Evolutionary conservation across 306 rosid genomes (phyloP), one percentile per base, ranked within the genome.

Genomic region (Mimosa bimucronata): DNA sequence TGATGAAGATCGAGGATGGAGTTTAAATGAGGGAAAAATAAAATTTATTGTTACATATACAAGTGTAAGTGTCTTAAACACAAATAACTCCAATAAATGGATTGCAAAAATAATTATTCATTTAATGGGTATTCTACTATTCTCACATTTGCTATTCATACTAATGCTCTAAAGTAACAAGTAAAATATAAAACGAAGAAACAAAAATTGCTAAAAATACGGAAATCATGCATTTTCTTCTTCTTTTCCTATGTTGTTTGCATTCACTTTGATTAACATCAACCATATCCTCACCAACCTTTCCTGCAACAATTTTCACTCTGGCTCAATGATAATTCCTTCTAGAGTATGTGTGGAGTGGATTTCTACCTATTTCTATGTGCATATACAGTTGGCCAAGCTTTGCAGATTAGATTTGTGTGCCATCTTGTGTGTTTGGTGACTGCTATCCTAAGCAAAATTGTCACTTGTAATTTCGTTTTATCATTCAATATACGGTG

Each of bases 401-500:
- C 67, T 66, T 25, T 58, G 69, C 53, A 16, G 41, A 61, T 58
- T 55, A 25, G 37, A 44, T 50, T 58, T 74, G 18, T 28, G 55
- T 68, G 61, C 13, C 41, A 12, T 46, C 37, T 4, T 55, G 38
- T 57, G 76, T 46, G 23, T 8, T 46, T 71, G 61, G 14, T 0
- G 30, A 7, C 75, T 45, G 15, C 16, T 1, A 0, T 26, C 21
- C 42, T 18, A 14, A 16, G 26, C 75, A 38, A 37, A 30, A n/a
- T n/a, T 65, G 38, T 48, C 66, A 6, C 53, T 6, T 68, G 75
- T 61, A 66, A 21, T 21, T 57, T 55, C 79, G 29, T 79, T 67
- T 68, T 38, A 72, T 55, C 62, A 25, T 77, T 83, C 67, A 72
- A 23, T 79, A 70, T 50, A n/a, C n/a, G 2, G n/a, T n/a, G n/a